Percentiles rank a stretch among this genome's conserved stretches.
Conservation (phyloP, 805 yeast genomes). For the Osmozyma mogii region DNA sequence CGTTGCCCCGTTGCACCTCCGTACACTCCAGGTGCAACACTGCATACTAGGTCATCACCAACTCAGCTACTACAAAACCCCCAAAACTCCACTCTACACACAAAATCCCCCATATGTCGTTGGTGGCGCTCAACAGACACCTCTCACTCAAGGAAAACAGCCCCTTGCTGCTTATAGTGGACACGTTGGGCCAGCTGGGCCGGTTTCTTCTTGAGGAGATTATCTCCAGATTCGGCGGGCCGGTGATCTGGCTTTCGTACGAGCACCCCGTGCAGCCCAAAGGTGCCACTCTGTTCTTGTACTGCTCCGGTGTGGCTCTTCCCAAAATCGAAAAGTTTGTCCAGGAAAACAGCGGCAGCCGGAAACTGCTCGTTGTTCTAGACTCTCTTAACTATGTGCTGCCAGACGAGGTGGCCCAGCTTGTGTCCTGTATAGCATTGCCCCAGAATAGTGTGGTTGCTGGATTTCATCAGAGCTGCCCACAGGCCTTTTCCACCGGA, state of each 20-base stretch:
- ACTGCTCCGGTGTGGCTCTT: constrained; percentile 25
- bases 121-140: constrained; percentile 57
- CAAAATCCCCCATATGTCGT: constrained; percentile 21
- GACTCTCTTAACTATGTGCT: constrained; percentile 63
- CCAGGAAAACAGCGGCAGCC: constrained; percentile 11
- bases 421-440: constrained; percentile 39
- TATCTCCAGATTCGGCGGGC: constrained; percentile 27
- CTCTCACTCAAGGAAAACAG: constrained; percentile 64
- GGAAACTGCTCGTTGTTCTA: constrained; percentile 42
- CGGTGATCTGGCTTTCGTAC: constrained; percentile 53
- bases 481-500: constrained; percentile 32
- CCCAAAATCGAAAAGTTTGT: constrained; percentile 15
- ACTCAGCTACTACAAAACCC: background rate
- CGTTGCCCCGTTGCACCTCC: no score
- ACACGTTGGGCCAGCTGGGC: constrained; percentile 66
- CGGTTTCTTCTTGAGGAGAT: constrained; percentile 51
- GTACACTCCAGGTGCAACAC: no score
- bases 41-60: no score
- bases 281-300: constrained; percentile 42
- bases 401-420: constrained; percentile 36
- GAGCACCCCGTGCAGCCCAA: constrained; percentile 53
- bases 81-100: background rate
- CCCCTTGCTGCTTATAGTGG: constrained; percentile 65
- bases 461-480: constrained; percentile 30
- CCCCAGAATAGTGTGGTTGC: constrained; percentile 27